Evolutionary conservation across 2,329 filamentous ascomycete species (phyloP), one percentile per base, ranked within the genome.

Genomic region (Parafenestella ontariensis): DNA sequence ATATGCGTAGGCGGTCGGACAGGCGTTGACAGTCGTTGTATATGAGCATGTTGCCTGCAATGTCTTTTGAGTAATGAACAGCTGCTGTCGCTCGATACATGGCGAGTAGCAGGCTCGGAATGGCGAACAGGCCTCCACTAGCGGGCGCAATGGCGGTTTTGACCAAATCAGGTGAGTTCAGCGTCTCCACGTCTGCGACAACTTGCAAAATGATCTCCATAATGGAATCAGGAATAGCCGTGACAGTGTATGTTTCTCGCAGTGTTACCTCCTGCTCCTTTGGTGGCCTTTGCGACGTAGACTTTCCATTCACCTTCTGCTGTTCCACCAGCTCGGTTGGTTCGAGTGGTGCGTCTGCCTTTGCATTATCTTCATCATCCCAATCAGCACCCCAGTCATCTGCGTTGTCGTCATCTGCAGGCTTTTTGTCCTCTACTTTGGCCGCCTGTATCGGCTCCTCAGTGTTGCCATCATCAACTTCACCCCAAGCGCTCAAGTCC

Each of bases 171-270:
- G 84, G 75, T 36, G 81, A 69, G 21, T 85, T 85, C 42, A 94
- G 77, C 0, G 79, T 81, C 9, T 85, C 66, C 36, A 81, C 76
- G 52, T 81, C 75, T 40, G 71, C 57, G 56, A 83, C 69, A 7
- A 79, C 72, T 43, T 78, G 57, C 85, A 81, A 78, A 47, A 94
- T 86, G 24, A 91, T 82, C 17, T 85, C 81, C 18, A 93, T 81
- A 11, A 98, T 87, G 3, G 88, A 85, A 56, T 92, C 88, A 0
- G 95, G 94, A 73, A 97, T 89, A 2, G 90, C 89, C 0, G 94
- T 97, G 46, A 96, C 90, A 54, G 88, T 90, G 74, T 96, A 99
- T 1, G 85, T 90, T 76, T 99, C 95, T 57, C 84, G 89, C 40
- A 98, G 78, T 0, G 90, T 89, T 54, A 98, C 78, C 70, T 95